Conservation (phyloP, 768 basidiomycete species). For the Boletus bicolor region DNA sequence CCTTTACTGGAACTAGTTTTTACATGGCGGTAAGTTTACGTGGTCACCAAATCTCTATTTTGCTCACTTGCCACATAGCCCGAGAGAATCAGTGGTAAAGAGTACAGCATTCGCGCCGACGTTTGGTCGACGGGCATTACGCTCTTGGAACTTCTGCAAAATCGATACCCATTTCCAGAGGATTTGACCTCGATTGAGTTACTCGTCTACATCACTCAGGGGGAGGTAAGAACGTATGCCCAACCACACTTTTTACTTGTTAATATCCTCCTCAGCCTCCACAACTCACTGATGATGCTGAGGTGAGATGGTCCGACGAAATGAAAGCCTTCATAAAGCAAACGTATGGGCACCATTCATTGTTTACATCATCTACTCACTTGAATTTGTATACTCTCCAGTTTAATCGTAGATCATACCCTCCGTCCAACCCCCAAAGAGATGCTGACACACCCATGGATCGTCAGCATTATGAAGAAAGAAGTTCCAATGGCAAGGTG, state of each 20-base stretch:
- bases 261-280: conserved; percentile 55
- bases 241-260: conserved; percentile 9
- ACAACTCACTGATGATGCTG: conserved; percentile 71
- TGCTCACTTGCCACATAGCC: conserved; percentile 49
- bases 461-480: conserved; percentile 68
- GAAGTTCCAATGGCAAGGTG: conserved; percentile 88
- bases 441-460: conserved; percentile 83
- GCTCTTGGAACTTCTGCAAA: conserved; percentile 88
- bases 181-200: conserved; percentile 94
- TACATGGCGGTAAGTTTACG: conserved; percentile 90
- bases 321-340: conserved; percentile 92
- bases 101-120: conserved; percentile 93
- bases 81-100: conserved; percentile 88
- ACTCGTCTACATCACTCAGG: conserved; percentile 82
- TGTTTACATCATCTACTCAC: background rate
- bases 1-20: conserved; percentile 95
- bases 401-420: conserved; percentile 65
- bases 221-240: conserved; percentile 51
- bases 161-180: conserved; percentile 91
- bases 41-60: background rate
- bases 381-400: conserved; percentile 27
- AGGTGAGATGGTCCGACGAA: conserved; percentile 64
- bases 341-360: conserved; percentile 52
- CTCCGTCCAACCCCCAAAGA: conserved; percentile 78
- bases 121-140: conserved; percentile 98